phyloP scores from a whole-genome alignment of 345 rosid genomes.

The Gossypium ekmanianum region DNA sequence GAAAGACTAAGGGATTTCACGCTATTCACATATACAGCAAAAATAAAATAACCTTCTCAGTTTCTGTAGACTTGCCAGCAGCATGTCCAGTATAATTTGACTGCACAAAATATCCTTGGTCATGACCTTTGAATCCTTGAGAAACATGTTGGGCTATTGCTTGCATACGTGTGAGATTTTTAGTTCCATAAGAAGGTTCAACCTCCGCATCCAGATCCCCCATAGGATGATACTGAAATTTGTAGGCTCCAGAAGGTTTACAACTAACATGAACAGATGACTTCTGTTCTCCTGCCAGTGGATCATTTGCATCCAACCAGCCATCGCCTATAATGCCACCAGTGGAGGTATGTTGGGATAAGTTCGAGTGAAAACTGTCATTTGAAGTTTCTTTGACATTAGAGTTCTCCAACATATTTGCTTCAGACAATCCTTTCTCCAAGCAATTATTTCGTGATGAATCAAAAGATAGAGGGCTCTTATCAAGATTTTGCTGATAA shows the following conservation, averaged over 20 bases:
- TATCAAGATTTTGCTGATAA: conserved; percentile 27
- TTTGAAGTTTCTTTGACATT: conserved; percentile 33
- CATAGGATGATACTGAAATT: conserved; percentile 94
- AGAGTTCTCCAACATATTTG: conserved; percentile 28
- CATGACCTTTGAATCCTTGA: conserved; percentile 31
- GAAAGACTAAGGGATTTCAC: neutral
- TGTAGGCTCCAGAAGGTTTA: conserved; percentile 50
- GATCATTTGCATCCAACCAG: conserved; percentile 44
- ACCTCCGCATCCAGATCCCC: conserved; percentile 61
- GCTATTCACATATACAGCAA: neutral
- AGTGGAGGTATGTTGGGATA: conserved; percentile 28
- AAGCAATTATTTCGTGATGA: conserved; percentile 42
- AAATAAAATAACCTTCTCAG: conserved; percentile 45
- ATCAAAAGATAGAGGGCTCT: conserved; percentile 41
- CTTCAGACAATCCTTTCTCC: conserved; percentile 29
- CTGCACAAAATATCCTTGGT: conserved; percentile 31
- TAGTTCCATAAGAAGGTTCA: conserved; percentile 41
- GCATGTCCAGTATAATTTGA: conserved; percentile 39
- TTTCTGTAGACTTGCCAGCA: conserved; percentile 34
- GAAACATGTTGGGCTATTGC: conserved; percentile 31
- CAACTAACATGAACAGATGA: conserved; percentile 36
- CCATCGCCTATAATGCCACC: conserved; percentile 38
- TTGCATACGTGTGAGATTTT: conserved; percentile 31
- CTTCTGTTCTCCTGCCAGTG: conserved; percentile 44
- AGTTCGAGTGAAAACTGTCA: conserved; percentile 32